Evolutionary conservation across 78 protist genomes (phyloP).

Genomic region (Dictyostelium capitatum): DNA sequence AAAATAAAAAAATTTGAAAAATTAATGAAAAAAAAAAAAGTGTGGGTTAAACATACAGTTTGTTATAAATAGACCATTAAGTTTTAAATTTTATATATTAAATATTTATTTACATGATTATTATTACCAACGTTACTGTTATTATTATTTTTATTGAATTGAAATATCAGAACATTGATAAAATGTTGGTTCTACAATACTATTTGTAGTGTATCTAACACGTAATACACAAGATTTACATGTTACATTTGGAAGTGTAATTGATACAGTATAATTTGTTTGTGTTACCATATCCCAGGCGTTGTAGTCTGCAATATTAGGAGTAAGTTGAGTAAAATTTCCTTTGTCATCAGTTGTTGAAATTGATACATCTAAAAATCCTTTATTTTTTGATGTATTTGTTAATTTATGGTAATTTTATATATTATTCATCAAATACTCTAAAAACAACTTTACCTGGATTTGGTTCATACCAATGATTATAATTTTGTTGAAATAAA

Average conservation of each 20-base stretch:
- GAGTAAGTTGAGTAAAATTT: neutral
- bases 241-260: constrained; percentile 20
- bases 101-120: no score
- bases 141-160: neutral
- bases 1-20: no score
- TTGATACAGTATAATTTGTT: constrained; percentile 29
- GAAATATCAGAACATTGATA: constrained; percentile 65
- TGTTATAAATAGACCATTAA: no score
- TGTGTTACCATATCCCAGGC: constrained; percentile 75
- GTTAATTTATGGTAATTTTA: no score
- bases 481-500: constrained; percentile 64
- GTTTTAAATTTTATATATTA: no score
- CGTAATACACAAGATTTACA: constrained; percentile 52
- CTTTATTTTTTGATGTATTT: no score
- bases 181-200: constrained; percentile 41
- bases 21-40: no score
- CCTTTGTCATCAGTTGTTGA: constrained; percentile 57
- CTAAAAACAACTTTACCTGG: no score
- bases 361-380: constrained; percentile 58
- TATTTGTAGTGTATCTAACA: constrained; percentile 54
- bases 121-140: no score
- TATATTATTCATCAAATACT: no score
- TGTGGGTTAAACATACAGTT: no score
- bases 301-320: constrained; percentile 31
- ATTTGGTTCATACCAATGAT: constrained; percentile 46